Base-by-base conservation (phyloP, 768 basidiomycete genomes). In the Mrakia frigida region DNA sequence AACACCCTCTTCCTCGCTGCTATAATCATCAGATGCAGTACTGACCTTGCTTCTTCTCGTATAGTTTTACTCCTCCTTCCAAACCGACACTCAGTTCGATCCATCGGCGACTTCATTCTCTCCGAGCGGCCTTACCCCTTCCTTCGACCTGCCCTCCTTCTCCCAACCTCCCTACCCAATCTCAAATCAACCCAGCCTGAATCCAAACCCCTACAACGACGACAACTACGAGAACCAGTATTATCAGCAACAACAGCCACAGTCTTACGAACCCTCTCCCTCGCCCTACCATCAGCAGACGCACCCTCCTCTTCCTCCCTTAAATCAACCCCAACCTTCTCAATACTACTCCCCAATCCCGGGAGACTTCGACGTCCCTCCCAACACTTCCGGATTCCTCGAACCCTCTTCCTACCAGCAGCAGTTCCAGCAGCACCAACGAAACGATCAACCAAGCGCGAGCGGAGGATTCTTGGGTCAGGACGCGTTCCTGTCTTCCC, bases 81-180 rank as follows among this genome's bases (percentile, higher is more conserved):
- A 56, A 28, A n/a, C 56, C 56, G 56, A 56, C 56, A 56, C 56
- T 28, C 56, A 56, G 56, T 56, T 56, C 56, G 56, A 56, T 28
- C n/a, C 56, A 25, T 56, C 56, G 6, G 56, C 56, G 56, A 25
- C 7, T n/a, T 53, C 56, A 1, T 56, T 56, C 56, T 28, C 56
- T 0, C 28, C 56, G 13, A n/a, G 16, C n/a, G 56, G 25, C 13
- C 56, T 56, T 6, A 56, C 56, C 7, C 28, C 56, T 7, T n/a
- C 56, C 56, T 56, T 28, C 56, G 28, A 56, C 56, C 56, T 25
- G 3, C 2, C n/a, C 56, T 56, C 56, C 56, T 56, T 56, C 28
- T 56, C 28, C 10, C 56, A 25, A 1, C 13, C n/a, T 25, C 56
- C 56, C n/a, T 28, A 28, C n/a, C 25, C 6, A 11, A 56, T 56